Base-by-base conservation (phyloP, 139 green algal species). In the Asterochloris sp. region DNA sequence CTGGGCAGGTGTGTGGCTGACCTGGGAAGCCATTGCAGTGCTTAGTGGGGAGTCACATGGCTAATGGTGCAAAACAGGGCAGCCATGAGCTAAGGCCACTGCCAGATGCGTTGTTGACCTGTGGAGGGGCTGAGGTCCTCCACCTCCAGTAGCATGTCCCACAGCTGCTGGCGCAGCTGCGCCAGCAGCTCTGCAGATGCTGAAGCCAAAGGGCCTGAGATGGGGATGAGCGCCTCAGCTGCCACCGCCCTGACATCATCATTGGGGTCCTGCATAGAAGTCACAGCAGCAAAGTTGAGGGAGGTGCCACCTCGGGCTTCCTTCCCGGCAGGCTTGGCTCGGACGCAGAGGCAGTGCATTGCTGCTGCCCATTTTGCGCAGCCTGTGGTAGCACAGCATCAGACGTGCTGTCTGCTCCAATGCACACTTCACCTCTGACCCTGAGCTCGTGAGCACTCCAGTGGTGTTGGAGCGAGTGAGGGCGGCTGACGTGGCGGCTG, bases 161-260 rank as follows among this genome's bases (percentile, higher is more conserved):
- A 98, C 71, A 98, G 87, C 69, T 87, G 77, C 16, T 29, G 38
- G n/a, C 85, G 78, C 69, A 94, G 79, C 63, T 38, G n/a, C 73
- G 89, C 74, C 47, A 74, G 74, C 79, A 73, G 73, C 23, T 28
- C 13, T 13, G 67, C 82, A 13, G 13, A 23, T 23, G 63, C 27
- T 12, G n/a, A 27, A 0, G 79, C 82, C 74, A 98, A 86, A 54
- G 78, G 60, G 4, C 62, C 63, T 14, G 93, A 93, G 60, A 94
- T 85, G 0, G 96, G 95, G 79, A 96, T 85, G 64, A 98, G 87
- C 24, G 94, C 95, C 29, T 98, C 94, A 14, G 96, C 96, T 12
- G 95, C 94, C 64, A 96, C 95, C 16, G 94, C 94, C n/a, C 92
- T 88, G 78, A 99, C 95, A 84, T 98, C 96, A 84, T 98, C 96